Evolutionary conservation across 768 basidiomycete species (phyloP).

Genomic region (Boletus huronensis): DNA sequence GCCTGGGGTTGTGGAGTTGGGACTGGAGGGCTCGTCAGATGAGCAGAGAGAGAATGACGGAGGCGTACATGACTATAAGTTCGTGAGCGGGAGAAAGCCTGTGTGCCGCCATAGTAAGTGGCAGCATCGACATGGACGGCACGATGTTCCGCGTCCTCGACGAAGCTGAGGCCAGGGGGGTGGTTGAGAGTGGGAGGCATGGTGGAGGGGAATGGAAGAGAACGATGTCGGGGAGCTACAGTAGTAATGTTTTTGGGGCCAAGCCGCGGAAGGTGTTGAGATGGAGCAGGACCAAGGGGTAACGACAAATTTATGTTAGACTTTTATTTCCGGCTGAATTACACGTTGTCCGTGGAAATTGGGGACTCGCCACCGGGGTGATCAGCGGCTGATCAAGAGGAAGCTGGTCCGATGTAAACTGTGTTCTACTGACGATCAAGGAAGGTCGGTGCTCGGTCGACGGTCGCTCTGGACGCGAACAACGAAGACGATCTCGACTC

Average conservation of each 20-base stretch:
- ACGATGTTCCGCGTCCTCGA: slow-evolving; percentile 54
- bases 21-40: slow-evolving; percentile 43
- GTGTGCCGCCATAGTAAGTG: slow-evolving; percentile 78
- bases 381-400: no score
- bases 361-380: background rate
- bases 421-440: background rate
- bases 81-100: slow-evolving; percentile 75
- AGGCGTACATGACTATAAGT: slow-evolving; percentile 81
- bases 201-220: background rate
- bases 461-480: background rate
- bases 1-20: slow-evolving; percentile 68
- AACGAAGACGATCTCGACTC: no score
- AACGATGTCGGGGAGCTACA: background rate
- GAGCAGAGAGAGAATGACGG: slow-evolving; percentile 2
- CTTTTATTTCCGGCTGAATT: slow-evolving; percentile 13
- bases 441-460: background rate
- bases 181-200: slow-evolving; percentile 70
- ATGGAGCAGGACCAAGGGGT: slow-evolving; percentile 15
- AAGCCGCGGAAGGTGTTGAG: background rate
- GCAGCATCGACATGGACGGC: slow-evolving; percentile 65
- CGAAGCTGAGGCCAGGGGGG: slow-evolving; percentile 60
- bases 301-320: slow-evolving; percentile 13
- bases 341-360: slow-evolving; percentile 20
- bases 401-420: no score
- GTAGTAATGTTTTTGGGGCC: background rate